Evolutionary conservation across 257 asterid genomes (phyloP).

Genomic region (Handroanthus guayacan): DNA sequence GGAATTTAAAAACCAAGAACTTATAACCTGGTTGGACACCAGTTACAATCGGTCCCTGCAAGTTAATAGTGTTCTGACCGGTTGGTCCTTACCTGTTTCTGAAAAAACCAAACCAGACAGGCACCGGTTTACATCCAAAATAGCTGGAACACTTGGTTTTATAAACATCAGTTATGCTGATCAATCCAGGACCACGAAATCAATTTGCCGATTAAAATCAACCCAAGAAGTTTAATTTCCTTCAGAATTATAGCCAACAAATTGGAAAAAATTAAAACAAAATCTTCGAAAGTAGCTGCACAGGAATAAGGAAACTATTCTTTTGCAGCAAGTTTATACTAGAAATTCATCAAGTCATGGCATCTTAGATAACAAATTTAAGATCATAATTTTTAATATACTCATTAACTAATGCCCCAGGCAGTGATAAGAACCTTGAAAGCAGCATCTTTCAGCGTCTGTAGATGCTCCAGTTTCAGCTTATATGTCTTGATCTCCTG

Average conservation of each 20-base stretch:
- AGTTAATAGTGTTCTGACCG: too few species aligned
- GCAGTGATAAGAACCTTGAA: conserved; percentile 66
- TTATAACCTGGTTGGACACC: too few species aligned
- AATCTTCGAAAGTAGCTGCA: neutral
- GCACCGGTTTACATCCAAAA: neutral
- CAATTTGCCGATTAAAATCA: conserved; percentile 1
- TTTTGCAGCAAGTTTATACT: conserved; percentile 6
- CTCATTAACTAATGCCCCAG: conserved; percentile 19
- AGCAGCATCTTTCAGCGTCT: conserved; percentile 91
- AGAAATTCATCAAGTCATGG: conserved; percentile 20
- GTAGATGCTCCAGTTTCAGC: conserved; percentile 93
- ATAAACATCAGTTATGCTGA: neutral
- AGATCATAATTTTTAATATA: conserved; percentile 23
- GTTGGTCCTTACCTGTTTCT: conserved; percentile 2
- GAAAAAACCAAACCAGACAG: neutral
- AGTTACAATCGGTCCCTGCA: too few species aligned
- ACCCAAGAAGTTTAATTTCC: conserved; percentile 5
- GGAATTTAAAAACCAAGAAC: neutral
- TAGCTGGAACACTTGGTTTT: neutral
- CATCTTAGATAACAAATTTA: conserved; percentile 11
- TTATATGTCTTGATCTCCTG: conserved; percentile 90
- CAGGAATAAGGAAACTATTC: neutral
- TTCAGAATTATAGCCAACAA: conserved; percentile 1
- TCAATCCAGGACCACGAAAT: conserved; percentile 1
- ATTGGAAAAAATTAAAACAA: conserved; percentile 7